Percentiles rank a stretch among this genome's conserved stretches.
These are phyloP conservation scores for Phialophora verrucosa DNA, from an alignment of 2,329 filamentous ascomycete genomes.

Conservation along the genomic window DNA sequence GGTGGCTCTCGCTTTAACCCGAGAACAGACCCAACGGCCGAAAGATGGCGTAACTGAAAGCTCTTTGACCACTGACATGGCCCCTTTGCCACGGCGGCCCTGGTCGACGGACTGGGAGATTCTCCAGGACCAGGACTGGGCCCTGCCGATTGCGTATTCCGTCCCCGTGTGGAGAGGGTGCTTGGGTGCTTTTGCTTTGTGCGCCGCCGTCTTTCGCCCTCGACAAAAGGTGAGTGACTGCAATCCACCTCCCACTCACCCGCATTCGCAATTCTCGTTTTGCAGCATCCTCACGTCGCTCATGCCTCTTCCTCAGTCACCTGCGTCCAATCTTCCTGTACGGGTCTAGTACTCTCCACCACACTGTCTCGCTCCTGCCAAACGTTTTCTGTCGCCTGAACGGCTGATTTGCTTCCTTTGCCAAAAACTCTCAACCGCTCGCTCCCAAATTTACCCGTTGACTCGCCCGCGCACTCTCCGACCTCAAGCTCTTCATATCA, in stretches of 20 bases:
- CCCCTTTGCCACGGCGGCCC: constrained; percentile 3
- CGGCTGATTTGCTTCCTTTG: neutral
- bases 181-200: constrained; percentile 2
- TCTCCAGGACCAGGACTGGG: constrained; percentile 14
- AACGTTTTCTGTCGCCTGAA: neutral
- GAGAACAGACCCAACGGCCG: constrained; percentile 13
- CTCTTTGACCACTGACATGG: constrained; percentile 10
- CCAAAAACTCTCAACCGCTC: neutral
- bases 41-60: constrained; percentile 20
- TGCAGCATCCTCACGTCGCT: neutral
- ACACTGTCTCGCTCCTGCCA: neutral
- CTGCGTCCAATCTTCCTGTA: neutral
- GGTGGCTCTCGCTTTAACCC: constrained; percentile 14
- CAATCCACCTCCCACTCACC: constrained; percentile 15
- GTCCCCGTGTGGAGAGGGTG: constrained; percentile 6
- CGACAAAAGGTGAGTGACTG: constrained; percentile 3
- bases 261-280: constrained; percentile 8
- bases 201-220: constrained; percentile 6
- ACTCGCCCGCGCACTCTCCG: neutral
- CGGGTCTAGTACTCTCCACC: neutral
- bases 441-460: constrained; percentile 1
- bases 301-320: neutral
- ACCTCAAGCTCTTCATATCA: neutral
- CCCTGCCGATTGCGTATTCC: constrained; percentile 7
- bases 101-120: constrained; percentile 12